These are phyloP conservation scores for Fistulifera solaris DNA, from an alignment of 108 stramenopile genomes.

Conservation along the genomic window DNA sequence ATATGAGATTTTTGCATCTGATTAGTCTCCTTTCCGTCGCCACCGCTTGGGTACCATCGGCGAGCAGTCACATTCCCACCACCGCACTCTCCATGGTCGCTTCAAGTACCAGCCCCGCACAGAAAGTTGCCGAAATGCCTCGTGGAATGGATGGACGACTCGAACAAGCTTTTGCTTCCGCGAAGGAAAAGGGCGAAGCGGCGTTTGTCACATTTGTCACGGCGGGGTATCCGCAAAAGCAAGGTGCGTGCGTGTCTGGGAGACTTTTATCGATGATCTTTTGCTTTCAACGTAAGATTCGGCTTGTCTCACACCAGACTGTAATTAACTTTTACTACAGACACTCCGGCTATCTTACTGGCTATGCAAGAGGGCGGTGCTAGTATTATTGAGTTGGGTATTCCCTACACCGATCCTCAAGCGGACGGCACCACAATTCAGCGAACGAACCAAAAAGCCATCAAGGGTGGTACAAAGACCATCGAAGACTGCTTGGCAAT, in stretches of 20 bases:
- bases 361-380: slow-evolving; percentile 95
- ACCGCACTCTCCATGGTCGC: too few relatives aligned
- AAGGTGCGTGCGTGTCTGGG: slow-evolving; percentile 41
- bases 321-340: slow-evolving; percentile 15
- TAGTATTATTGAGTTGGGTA: slow-evolving; percentile 92
- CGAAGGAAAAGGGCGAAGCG: slow-evolving; percentile 72
- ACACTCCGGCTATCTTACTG: slow-evolving; percentile 89
- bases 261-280: not conserved
- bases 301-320: too few relatives aligned
- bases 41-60: too few relatives aligned
- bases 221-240: slow-evolving; percentile 71
- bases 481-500: slow-evolving; percentile 79
- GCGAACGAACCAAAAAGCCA: slow-evolving; percentile 90
- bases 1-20: too few relatives aligned
- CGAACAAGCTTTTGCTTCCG: slow-evolving; percentile 72
- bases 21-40: too few relatives aligned
- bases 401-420: slow-evolving; percentile 99
- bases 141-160: slow-evolving; percentile 46
- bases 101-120: too few relatives aligned
- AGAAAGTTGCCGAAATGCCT: too few relatives aligned
- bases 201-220: slow-evolving; percentile 86
- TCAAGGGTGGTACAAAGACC: slow-evolving; percentile 77
- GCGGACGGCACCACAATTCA: slow-evolving; percentile 98
- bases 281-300: too few relatives aligned
- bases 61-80: too few relatives aligned